Percentiles rank a stretch among this genome's conserved stretches.
phyloP scores from a whole-genome alignment of 2,329 filamentous ascomycete genomes.

The Simplicillium aogashimaense region DNA sequence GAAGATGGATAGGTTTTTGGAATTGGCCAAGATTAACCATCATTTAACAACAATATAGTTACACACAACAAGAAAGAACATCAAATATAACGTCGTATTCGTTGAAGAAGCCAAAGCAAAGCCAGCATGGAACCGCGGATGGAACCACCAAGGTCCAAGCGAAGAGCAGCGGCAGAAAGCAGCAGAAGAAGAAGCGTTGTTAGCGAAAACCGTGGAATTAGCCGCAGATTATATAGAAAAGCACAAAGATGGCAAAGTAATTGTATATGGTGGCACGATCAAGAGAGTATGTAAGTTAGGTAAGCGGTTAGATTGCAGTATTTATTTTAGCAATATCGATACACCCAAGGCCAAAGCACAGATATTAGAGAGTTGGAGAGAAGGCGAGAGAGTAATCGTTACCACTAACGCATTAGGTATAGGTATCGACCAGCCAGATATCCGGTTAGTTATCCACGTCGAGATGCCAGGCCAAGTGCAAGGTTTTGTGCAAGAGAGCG shows the following conservation, averaged over 20 bases:
- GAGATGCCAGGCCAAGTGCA: slow-evolving; percentile 4
- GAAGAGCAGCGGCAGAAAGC: too few relatives aligned
- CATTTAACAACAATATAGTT: not conserved
- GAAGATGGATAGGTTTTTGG: slow-evolving; percentile 2
- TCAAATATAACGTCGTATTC: not conserved
- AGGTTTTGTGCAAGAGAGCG: slow-evolving; percentile 7
- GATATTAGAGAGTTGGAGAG: not conserved
- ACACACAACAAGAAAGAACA: not conserved
- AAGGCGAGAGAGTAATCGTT: not conserved
- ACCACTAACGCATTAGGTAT: slow-evolving; percentile 5
- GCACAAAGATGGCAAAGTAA: too few relatives aligned
- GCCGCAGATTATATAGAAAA: too few relatives aligned
- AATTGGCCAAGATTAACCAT: too few relatives aligned
- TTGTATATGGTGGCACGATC: too few relatives aligned
- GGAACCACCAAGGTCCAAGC: too few relatives aligned
- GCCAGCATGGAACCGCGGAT: not conserved
- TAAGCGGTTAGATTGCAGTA: too few relatives aligned
- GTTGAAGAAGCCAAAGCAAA: not conserved
- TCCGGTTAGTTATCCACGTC: not conserved
- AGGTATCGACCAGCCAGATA: slow-evolving; percentile 3
- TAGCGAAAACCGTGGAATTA: too few relatives aligned
- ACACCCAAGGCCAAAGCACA: too few relatives aligned
- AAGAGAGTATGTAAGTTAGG: too few relatives aligned
- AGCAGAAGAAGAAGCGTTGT: too few relatives aligned
- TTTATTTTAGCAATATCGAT: too few relatives aligned